Percentiles rank a stretch among this genome's conserved stretches.
These are phyloP conservation scores for Funneliformis geosporum DNA, from an alignment of 192 early-diverging fungal species.

Conservation along the genomic window DNA sequence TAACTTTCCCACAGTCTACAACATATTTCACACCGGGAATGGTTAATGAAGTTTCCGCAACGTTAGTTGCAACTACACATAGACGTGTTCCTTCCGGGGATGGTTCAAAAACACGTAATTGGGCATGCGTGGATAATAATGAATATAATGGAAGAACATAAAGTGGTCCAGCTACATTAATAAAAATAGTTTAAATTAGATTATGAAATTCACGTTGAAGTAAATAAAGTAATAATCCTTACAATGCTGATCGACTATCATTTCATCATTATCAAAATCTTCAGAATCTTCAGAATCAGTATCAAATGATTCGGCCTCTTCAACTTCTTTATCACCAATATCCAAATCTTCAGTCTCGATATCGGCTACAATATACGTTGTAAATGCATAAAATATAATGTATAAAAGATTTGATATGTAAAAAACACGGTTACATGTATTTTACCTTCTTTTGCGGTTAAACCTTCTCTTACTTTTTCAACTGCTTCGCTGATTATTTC, in stretches of 20 bases:
- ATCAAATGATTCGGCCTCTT: conserved; percentile 55
- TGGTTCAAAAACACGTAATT: conserved; percentile 88
- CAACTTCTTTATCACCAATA: conserved; percentile 69
- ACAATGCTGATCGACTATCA: conserved; percentile 33
- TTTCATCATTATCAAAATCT: conserved; percentile 40
- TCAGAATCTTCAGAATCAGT: conserved; percentile 48
- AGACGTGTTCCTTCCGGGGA: conserved; percentile 87
- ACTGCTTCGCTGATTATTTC: conserved; percentile 12
- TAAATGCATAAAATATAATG: neutral
- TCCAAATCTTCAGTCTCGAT: conserved; percentile 64
- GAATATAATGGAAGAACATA: conserved; percentile 98
- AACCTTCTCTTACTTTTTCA: conserved; percentile 12
- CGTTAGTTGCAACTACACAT: conserved; percentile 95
- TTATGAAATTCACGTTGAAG: neutral
- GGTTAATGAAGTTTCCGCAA: conserved; percentile 97
- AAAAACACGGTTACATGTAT: neutral
- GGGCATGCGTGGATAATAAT: conserved; percentile 84
- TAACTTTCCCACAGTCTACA: conserved; percentile 90
- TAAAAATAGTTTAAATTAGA: neutral
- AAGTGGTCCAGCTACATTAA: conserved; percentile 59
- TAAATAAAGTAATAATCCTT: neutral
- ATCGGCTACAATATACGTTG: conserved; percentile 40
- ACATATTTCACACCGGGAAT: conserved; percentile 97
- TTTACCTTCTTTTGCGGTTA: conserved; percentile 10
- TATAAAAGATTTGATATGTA: neutral